Evolutionary conservation across 2,329 filamentous ascomycete genomes (phyloP), one percentile per base, ranked within the genome.

Genomic region (Arthrobotrys sphaeroides): DNA sequence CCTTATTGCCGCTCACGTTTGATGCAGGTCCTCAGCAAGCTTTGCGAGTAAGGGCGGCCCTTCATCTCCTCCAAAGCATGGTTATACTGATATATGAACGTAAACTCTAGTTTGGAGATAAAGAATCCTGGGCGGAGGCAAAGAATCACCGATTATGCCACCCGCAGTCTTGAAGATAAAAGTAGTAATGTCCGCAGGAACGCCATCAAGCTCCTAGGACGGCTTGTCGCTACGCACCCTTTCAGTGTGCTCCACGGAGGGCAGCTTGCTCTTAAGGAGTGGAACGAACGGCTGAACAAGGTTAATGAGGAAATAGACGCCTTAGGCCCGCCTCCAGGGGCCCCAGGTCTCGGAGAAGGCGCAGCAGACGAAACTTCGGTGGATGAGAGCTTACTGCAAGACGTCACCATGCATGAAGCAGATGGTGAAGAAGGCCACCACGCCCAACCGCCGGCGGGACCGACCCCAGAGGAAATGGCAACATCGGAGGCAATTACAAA

Each of bases 111-210:
- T 69, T 86, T 98, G n/a, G 93, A 97, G 51, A 92, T 94, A 78
- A 98, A 98, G 81, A 97, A 96, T 80, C 93, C 94, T 38, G 97
- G 97, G 83, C 88, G 94, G 66, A 87, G 95, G 74, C 94, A 97
- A 82, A 91, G 88, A 80, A 94, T 91, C 2, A 91, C 94, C 1
- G 93, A 97, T 81, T 85, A 97, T 24, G 94, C 95, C 0, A 90
- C 91, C 68, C 88, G 92, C 79, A 98, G 94, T 82, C 85, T 99
- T 1, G 92, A 97, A 82, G 96, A 99, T 84, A 98, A 96, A 86
- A 98, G 94, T 84, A 99, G 95, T 83, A 96, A 98, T 80, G 95
- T 99, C 31, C 88, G 95, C 77, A 88, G 94, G 72, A 98, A 98
- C 81, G 94, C 95, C 1, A 95, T 99, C 82, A 98, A 97, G 83